Evolutionary conservation across 495 filamentous ascomycete species (phyloP).

Genomic region (Chaetomium tenue): DNA sequence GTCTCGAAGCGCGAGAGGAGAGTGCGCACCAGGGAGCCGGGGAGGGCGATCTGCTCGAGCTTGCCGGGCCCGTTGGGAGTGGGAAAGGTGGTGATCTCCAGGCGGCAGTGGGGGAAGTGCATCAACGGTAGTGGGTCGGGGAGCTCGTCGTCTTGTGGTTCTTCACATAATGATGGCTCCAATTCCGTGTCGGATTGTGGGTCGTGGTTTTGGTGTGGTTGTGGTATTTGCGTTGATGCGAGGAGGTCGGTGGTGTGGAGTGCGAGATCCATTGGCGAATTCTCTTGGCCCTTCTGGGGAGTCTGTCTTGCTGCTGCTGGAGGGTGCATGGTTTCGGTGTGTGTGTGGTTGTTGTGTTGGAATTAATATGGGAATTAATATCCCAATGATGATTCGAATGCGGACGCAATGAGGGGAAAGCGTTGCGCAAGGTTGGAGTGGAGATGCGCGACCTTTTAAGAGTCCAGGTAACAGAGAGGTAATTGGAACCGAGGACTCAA

Average conservation of each 20-base stretch:
- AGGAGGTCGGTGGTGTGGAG: not conserved
- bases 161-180: not conserved
- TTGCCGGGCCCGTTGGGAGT: conserved; percentile 5
- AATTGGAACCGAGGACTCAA: not conserved
- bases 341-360: not conserved
- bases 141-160: not conserved
- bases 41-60: conserved; percentile 28
- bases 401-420: not conserved
- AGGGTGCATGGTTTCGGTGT: not conserved
- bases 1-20: conserved; percentile 23
- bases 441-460: not conserved
- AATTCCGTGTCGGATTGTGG: not conserved
- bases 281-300: conserved; percentile 2
- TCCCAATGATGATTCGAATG: no score
- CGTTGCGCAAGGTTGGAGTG: not conserved
- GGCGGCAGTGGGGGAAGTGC: conserved; percentile 31
- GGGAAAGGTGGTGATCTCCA: conserved; percentile 18
- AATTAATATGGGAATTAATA: not conserved
- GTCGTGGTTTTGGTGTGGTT: not conserved
- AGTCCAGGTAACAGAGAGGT: no score
- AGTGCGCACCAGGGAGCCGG: conserved; percentile 22
- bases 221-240: not conserved
- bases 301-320: conserved; percentile 2
- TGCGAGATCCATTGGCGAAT: not conserved
- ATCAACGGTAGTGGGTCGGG: conserved; percentile 17